phyloP scores from a whole-genome alignment of 768 basidiomycete species.

The Xerocomus potaroensis region DNA sequence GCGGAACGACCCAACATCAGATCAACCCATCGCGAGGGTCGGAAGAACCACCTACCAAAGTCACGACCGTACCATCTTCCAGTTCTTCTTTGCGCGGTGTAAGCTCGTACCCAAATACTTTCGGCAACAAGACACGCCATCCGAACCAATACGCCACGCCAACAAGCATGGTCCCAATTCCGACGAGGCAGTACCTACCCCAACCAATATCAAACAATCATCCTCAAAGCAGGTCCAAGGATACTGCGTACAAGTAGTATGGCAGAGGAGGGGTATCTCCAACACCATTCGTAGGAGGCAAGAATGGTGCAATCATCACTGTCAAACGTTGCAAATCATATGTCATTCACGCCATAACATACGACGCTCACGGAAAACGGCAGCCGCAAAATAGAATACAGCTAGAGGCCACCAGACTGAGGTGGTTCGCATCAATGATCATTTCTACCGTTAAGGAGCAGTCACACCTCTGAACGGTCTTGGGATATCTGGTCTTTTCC shows the following conservation, averaged over 20 bases:
- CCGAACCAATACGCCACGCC: slow-evolving; percentile 53
- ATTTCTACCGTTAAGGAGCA: background rate
- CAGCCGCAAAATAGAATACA: slow-evolving; percentile 49
- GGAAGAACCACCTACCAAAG: slow-evolving; percentile 36
- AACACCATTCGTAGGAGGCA: slow-evolving; percentile 48
- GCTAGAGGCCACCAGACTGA: slow-evolving; percentile 55
- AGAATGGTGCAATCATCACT: slow-evolving; percentile 55
- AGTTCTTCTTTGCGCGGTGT: slow-evolving; percentile 46
- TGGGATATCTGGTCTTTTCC: slow-evolving; percentile 41
- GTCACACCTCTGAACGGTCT: slow-evolving; percentile 51
- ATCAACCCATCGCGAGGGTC: background rate
- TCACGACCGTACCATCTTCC: slow-evolving; percentile 51
- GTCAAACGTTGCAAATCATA: slow-evolving; percentile 21
- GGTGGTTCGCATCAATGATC: slow-evolving; percentile 1
- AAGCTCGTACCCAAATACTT: slow-evolving; percentile 45
- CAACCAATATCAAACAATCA: slow-evolving; percentile 35
- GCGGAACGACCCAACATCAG: too few relatives aligned
- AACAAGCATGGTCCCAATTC: slow-evolving; percentile 42
- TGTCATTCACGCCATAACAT: slow-evolving; percentile 19
- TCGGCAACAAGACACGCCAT: slow-evolving; percentile 50
- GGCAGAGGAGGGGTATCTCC: slow-evolving; percentile 60
- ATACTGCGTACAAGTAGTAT: slow-evolving; percentile 43
- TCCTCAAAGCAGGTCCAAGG: background rate
- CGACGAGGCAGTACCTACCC: slow-evolving; percentile 48
- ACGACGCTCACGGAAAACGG: slow-evolving; percentile 43